Percentiles rank a stretch among this genome's conserved stretches.
Conservation (phyloP, 345 rosid genomes). For the Camelina sativa region DNA sequence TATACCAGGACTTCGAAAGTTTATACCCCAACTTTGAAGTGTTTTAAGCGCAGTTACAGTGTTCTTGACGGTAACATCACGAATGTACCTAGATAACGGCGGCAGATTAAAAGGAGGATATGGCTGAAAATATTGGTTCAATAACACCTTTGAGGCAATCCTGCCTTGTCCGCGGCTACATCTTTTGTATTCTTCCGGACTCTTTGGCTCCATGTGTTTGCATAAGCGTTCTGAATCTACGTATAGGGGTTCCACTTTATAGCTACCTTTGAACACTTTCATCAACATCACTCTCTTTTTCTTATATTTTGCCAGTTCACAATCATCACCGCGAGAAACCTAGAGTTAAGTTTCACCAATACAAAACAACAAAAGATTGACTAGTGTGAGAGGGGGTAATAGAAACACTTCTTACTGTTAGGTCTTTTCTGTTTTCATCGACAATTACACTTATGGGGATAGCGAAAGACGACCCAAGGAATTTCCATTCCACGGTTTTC, state of each 20-base stretch:
- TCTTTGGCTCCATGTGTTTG: conserved; percentile 57
- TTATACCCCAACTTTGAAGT: neutral
- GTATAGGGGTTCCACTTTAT: conserved; percentile 66
- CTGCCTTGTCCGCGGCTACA: conserved; percentile 74
- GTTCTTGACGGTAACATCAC: conserved; percentile 66
- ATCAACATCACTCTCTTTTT: conserved; percentile 67
- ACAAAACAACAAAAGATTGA: neutral
- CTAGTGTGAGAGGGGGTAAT: neutral
- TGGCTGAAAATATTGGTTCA: conserved; percentile 80
- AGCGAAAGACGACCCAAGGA: conserved; percentile 77
- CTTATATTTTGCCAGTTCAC: conserved; percentile 60
- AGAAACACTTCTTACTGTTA: conserved; percentile 9
- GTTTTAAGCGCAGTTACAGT: conserved; percentile 43
- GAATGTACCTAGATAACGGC: conserved; percentile 80
- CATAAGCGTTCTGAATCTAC: conserved; percentile 64
- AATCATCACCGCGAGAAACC: no score
- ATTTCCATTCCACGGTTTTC: conserved; percentile 73
- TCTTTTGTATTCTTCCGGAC: conserved; percentile 62
- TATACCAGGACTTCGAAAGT: neutral
- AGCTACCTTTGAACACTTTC: conserved; percentile 76
- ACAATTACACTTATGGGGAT: conserved; percentile 66
- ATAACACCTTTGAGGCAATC: conserved; percentile 66
- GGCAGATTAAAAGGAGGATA: conserved; percentile 64
- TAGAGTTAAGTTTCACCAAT: neutral
- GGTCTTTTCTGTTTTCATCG: conserved; percentile 59